Conservation (phyloP, 2,329 filamentous ascomycete species). For the Calonectria naviculata region DNA sequence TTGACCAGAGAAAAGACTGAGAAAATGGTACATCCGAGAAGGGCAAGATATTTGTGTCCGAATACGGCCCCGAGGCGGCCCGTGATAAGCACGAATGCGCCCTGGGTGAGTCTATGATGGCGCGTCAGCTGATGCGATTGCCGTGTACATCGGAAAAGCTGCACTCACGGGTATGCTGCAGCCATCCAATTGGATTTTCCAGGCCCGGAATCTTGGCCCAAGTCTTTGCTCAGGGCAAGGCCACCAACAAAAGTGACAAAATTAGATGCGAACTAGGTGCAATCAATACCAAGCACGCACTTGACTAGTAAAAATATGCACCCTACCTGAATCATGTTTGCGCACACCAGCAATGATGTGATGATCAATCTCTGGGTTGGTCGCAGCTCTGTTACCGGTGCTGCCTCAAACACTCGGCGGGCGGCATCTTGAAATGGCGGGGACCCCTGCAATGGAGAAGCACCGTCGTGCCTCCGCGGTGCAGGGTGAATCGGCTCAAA, state of each 20-base stretch:
- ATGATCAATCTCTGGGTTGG: neutral
- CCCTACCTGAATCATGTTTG: constrained; percentile 15
- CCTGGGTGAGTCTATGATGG: constrained; percentile 55
- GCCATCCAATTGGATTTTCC: constrained; percentile 53
- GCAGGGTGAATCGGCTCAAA: neutral
- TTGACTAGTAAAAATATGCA: neutral
- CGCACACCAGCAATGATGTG: constrained; percentile 12
- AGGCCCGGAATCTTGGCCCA: constrained; percentile 31
- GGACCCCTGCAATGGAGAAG: neutral
- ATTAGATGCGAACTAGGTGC: constrained; percentile 10
- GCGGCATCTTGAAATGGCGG: neutral
- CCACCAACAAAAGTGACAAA: constrained; percentile 17
- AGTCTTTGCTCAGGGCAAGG: constrained; percentile 7
- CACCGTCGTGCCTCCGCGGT: neutral
- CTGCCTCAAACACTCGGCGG: constrained; percentile 14
- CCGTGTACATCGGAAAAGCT: no score
- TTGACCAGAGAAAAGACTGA: constrained; percentile 55
- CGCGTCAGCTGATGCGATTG: neutral
- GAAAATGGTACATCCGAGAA: constrained; percentile 56
- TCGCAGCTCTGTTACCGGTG: neutral
- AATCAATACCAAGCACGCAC: neutral
- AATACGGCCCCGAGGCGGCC: constrained; percentile 64
- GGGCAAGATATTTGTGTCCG: constrained; percentile 60
- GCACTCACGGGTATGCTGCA: constrained; percentile 49
- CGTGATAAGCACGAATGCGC: constrained; percentile 63